Evolutionary conservation across 768 basidiomycete species (phyloP).

Genomic region (Tephrocybe sp.): DNA sequence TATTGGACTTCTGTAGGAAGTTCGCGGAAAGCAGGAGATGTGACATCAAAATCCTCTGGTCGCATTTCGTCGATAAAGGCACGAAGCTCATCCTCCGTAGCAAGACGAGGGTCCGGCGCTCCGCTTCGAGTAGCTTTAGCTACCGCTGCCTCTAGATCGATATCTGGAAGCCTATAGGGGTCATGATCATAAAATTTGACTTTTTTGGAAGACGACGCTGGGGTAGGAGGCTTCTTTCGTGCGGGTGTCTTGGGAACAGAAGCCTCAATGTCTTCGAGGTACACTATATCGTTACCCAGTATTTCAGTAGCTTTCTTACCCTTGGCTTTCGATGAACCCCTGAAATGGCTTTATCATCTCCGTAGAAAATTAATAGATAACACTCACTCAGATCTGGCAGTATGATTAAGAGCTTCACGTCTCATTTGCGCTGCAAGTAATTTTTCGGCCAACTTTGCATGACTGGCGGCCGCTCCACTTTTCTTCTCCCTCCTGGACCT

Average conservation of each 20-base stretch:
- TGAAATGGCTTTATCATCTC: neutral
- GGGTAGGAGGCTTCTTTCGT: conserved; percentile 33
- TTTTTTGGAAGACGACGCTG: conserved; percentile 58
- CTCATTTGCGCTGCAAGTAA: conserved; percentile 92
- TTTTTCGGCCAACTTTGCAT: conserved; percentile 85
- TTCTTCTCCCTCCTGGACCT: conserved; percentile 88
- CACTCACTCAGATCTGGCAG: conserved; percentile 3
- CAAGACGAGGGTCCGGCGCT: conserved; percentile 85
- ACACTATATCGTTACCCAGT: conserved; percentile 72
- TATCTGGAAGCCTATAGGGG: conserved; percentile 88
- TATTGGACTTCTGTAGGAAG: conserved; percentile 97
- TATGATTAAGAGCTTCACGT: conserved; percentile 68
- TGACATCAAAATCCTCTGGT: conserved; percentile 92
- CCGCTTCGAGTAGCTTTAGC: conserved; percentile 57
- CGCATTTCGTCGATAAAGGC: conserved; percentile 95
- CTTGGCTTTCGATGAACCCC: conserved; percentile 38
- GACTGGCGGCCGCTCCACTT: conserved; percentile 81
- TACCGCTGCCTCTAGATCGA: conserved; percentile 64
- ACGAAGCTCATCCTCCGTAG: conserved; percentile 93
- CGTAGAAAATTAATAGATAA: neutral
- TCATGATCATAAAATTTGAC: conserved; percentile 75
- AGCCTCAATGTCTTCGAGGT: conserved; percentile 80
- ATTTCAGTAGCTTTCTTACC: conserved; percentile 43
- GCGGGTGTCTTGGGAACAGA: conserved; percentile 52
- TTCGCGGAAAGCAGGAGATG: conserved; percentile 84